Percentiles rank a stretch among this genome's conserved stretches.
These are phyloP conservation scores for Neocatenulostroma microsporum DNA, from an alignment of 2,329 filamentous ascomycete genomes.

Conservation along the genomic window DNA sequence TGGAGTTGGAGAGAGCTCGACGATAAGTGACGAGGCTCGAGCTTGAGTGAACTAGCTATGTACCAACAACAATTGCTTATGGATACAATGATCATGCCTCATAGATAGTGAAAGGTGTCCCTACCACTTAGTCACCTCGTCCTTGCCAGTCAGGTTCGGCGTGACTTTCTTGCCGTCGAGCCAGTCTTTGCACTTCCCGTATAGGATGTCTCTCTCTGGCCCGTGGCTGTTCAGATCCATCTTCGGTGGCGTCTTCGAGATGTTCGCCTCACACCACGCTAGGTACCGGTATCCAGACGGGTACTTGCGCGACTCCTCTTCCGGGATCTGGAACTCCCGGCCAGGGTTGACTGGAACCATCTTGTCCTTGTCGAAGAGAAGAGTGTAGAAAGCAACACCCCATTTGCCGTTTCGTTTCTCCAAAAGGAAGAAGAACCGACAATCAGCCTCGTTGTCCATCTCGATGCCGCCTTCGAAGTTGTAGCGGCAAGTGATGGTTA, in stretches of 20 bases:
- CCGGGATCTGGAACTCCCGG: background rate
- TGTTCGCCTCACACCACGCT: slow-evolving; percentile 3
- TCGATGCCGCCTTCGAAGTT: slow-evolving; percentile 1
- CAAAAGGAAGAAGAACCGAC: slow-evolving; percentile 1
- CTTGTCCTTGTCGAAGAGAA: slow-evolving; percentile 3
- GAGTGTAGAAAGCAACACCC: slow-evolving; percentile 1
- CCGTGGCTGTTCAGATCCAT: slow-evolving; percentile 2
- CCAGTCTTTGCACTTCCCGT: slow-evolving; percentile 2
- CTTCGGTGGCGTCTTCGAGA: slow-evolving; percentile 5
- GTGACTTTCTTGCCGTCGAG: slow-evolving; percentile 1
- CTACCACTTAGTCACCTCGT: slow-evolving; percentile 1
- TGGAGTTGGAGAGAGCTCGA: no score
- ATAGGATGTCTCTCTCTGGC: background rate
- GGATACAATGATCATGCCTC: no score
- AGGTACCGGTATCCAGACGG: slow-evolving; percentile 1
- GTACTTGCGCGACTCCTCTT: slow-evolving; percentile 1
- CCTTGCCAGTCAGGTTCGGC: background rate
- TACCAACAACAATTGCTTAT: no score
- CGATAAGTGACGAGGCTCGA: no score
- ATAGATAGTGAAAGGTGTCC: no score
- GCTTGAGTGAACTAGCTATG: no score
- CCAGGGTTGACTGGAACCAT: slow-evolving; percentile 3
- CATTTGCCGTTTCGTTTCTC: slow-evolving; percentile 2
- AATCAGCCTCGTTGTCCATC: slow-evolving; percentile 3
- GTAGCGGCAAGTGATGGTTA: slow-evolving; percentile 3